These are phyloP conservation scores for Naganishia kalamii DNA, from an alignment of 768 basidiomycete genomes.

Conservation along the genomic window DNA sequence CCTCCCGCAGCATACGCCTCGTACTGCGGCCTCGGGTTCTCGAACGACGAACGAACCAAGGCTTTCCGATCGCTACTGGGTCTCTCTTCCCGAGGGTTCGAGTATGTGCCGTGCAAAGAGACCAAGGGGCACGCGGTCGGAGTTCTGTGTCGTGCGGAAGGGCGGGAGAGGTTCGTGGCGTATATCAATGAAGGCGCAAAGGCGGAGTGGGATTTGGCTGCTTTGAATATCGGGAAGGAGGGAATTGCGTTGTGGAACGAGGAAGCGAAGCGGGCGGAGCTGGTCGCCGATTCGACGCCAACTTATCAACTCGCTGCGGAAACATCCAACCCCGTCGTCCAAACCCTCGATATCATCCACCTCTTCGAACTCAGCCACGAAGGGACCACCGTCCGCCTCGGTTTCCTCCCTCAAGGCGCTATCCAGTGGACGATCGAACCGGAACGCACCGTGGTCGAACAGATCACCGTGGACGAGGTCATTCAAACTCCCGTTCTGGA, in stretches of 20 bases:
- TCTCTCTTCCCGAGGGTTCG: not conserved
- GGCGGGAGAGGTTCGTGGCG: not conserved
- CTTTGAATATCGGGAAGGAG: not conserved
- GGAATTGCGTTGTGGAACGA: not conserved
- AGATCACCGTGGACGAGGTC: not conserved
- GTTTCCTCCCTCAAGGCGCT: not conserved
- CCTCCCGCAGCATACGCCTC: constrained; percentile 3
- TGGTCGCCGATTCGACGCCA: not conserved
- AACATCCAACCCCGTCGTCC: not conserved
- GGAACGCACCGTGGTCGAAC: not conserved
- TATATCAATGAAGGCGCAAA: not conserved
- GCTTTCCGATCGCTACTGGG: constrained; percentile 1
- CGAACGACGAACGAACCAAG: not conserved
- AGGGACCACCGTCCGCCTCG: not conserved
- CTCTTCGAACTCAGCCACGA: not conserved
- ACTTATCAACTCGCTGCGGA: not conserved
- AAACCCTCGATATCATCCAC: not conserved
- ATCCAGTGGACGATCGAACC: not conserved
- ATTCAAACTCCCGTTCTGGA: not conserved
- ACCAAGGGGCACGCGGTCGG: not conserved
- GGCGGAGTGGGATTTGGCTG: not conserved
- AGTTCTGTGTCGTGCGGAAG: not conserved
- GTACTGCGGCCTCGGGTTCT: constrained; percentile 9
- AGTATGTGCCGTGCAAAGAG: not conserved
- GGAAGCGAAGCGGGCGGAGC: not conserved